Percentiles rank a stretch among this genome's conserved stretches.
Conservation (phyloP, 2,329 filamentous ascomycete species). For the Fusarium nelsonii region DNA sequence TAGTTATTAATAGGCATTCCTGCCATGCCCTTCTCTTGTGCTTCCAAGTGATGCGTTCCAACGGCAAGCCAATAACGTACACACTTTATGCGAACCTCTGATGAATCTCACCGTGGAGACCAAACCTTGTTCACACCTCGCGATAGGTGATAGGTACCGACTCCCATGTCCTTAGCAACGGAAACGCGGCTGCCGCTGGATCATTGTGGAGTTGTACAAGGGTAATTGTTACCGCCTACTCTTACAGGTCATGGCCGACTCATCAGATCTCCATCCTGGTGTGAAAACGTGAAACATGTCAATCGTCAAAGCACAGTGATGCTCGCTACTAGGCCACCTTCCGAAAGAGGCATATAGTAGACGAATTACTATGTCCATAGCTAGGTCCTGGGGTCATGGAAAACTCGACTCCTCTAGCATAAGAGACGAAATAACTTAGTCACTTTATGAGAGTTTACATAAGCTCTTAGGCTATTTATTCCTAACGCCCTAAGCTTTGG, state of each 20-base stretch:
- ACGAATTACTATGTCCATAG: neutral
- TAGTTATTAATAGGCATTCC: no score
- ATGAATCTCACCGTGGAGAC: no score
- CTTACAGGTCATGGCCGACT: neutral
- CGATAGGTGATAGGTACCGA: neutral
- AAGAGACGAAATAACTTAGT: no score
- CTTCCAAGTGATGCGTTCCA: no score
- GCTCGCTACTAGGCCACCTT: neutral
- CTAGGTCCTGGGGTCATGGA: no score
- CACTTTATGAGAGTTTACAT: no score
- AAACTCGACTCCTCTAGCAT: no score
- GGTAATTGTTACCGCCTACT: neutral
- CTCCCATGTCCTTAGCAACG: neutral
- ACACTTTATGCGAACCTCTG: neutral
- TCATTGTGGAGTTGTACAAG: neutral
- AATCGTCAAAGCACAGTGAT: neutral
- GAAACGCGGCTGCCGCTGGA: neutral
- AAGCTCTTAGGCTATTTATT: no score
- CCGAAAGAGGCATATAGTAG: neutral
- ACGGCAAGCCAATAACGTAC: no score
- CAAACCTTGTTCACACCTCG: neutral
- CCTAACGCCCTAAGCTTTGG: no score
- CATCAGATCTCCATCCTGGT: neutral
- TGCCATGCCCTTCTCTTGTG: no score
- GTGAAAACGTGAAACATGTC: neutral